Base-by-base conservation (phyloP, 371 early-diverging fungal species). In the Apophysomyces trapeziformis region DNA sequence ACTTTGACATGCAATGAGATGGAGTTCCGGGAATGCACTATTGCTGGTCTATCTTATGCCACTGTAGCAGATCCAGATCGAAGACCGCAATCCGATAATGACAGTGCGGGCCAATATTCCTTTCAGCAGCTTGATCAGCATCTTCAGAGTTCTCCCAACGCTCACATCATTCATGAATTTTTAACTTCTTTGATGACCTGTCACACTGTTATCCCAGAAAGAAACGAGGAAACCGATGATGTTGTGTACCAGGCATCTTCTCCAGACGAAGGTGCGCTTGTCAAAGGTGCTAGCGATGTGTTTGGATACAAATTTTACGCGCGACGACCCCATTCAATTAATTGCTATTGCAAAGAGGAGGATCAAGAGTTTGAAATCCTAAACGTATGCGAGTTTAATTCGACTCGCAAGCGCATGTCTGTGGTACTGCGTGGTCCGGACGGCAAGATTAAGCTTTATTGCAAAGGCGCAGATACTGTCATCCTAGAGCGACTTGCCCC, bases 391-490 rank as follows among this genome's bases (percentile, higher is more conserved):
- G 99, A 99, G 74, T 99, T 99, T 85, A 97, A 97, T 73, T 94
- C 94, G 44, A 96, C 96, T 16, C 87, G 99, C 43, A 99, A 99
- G 73, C 89, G 99, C 58, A 97, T 99, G 99, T 94, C 95, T 2
- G 92, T 93, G 2, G 78, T 99, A 36, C 82, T 96, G 13, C 87
- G 95, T 18, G 84, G 87, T 54, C 93, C 96, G 2, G 94, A 96
- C 65, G 95, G 95, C 37, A 87, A 88, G 58, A 92, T 99, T 63
- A 92, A 92, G 71, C 82, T 99, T 46, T 96, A 93, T 80, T 93
- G 93, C 70, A 99, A 99, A 76, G 99, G 99, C 35, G 98, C 99
- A 12, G 99, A 99, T 79, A 94, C 96, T 0, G 97, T 99, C 35
- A 97, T 99, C 70, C 73, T 96, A 43, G 99, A 99, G 78, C 87